Evolutionary conservation across 208 protist species (phyloP).

Genomic region (Leishmania tarentolae): DNA sequence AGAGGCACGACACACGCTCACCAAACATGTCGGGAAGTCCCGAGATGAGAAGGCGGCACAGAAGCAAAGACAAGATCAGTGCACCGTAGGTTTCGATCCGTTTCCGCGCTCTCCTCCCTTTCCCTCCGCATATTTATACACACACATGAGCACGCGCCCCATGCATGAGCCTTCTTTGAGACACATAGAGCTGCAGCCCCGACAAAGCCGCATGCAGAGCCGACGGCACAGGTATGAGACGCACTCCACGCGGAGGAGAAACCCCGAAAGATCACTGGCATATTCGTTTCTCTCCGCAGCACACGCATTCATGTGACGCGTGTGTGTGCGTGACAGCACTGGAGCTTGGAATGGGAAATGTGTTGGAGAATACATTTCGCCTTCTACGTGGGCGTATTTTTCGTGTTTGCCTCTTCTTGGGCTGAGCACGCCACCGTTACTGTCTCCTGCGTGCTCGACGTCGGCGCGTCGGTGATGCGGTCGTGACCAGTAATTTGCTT

Average conservation of each 20-base stretch:
- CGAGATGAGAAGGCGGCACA: neutral
- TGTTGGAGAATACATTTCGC: neutral
- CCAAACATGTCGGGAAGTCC: neutral
- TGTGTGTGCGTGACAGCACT: too few relatives aligned
- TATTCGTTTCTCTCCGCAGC: too few relatives aligned
- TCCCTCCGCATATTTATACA: neutral
- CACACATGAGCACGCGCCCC: neutral
- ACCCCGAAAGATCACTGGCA: too few relatives aligned
- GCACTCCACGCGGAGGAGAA: neutral
- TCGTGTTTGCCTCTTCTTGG: neutral
- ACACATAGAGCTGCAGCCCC: too few relatives aligned
- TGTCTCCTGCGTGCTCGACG: neutral
- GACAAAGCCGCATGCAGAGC: too few relatives aligned
- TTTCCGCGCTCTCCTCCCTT: neutral
- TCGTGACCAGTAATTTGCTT: constrained; percentile 65
- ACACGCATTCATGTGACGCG: too few relatives aligned
- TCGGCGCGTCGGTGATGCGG: constrained; percentile 27
- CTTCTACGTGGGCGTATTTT: neutral
- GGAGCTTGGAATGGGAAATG: neutral
- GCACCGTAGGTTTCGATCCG: neutral
- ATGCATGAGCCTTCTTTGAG: neutral
- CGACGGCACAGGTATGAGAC: neutral
- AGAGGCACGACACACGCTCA: neutral
- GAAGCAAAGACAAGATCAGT: neutral
- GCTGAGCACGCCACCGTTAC: neutral